Conservation (phyloP, 1,139 yeast species). For the Candida sp. region DNA sequence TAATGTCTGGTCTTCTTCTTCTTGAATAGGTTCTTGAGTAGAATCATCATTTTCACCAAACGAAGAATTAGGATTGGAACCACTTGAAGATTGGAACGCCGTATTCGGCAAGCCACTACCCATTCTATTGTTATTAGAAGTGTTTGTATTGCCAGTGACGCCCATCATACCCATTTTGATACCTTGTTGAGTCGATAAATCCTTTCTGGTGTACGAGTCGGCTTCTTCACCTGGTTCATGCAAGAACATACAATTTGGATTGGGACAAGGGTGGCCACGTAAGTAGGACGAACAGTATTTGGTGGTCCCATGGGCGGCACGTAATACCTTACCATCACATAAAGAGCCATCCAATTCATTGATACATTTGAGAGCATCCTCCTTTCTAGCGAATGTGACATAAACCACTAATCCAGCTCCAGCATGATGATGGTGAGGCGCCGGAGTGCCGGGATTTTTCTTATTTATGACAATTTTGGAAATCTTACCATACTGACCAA, state of each 20-base stretch:
- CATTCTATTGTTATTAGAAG: constrained; percentile 4
- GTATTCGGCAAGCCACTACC: constrained; percentile 6
- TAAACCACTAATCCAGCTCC: constrained; percentile 91
- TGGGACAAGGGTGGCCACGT: constrained; percentile 95
- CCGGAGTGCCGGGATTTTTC: constrained; percentile 51
- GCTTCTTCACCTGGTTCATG: constrained; percentile 99
- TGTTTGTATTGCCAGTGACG: constrained; percentile 15
- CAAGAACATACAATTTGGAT: constrained; percentile 98
- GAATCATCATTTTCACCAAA: constrained; percentile 11
- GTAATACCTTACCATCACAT: constrained; percentile 80
- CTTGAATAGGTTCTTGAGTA: constrained; percentile 12
- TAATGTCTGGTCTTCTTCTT: constrained; percentile 5
- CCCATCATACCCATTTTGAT: constrained; percentile 55
- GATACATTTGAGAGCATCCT: constrained; percentile 92
- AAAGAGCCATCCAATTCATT: constrained; percentile 92
- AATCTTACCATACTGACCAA: constrained; percentile 97
- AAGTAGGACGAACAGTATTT: constrained; percentile 95
- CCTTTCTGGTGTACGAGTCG: constrained; percentile 92
- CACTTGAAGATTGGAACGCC: constrained; percentile 1
- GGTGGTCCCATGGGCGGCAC: constrained; percentile 99
- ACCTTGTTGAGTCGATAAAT: constrained; percentile 78
- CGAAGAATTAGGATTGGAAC: background rate
- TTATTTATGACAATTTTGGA: constrained; percentile 91
- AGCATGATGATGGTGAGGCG: constrained; percentile 35
- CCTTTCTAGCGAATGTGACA: constrained; percentile 89